phyloP scores from a whole-genome alignment of 1,284 basidiomycete species.

The Amylostereum areolatum region DNA sequence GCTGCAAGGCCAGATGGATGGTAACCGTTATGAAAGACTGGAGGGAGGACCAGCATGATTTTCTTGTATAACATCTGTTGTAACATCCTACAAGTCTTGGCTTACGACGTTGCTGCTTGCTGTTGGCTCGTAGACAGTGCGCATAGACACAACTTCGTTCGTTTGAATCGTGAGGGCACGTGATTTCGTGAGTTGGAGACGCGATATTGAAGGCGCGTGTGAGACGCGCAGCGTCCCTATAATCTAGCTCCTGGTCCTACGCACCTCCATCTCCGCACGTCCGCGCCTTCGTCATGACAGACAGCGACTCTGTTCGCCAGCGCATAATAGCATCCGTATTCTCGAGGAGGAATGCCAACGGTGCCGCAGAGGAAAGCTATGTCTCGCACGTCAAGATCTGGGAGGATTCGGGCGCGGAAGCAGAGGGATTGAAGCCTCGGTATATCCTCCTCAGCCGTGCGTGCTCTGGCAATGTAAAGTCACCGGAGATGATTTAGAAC shows the following conservation, averaged over 20 bases:
- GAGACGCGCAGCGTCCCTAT: no score
- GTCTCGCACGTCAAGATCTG: slow-evolving; percentile 86
- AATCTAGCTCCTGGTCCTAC: no score
- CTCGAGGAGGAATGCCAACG: slow-evolving; percentile 57
- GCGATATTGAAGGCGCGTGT: no score
- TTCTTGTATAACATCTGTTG: no score
- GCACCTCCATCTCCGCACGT: neutral
- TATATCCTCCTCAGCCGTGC: slow-evolving; percentile 84
- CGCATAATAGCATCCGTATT: slow-evolving; percentile 84
- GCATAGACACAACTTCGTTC: no score
- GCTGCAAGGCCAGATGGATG: slow-evolving; percentile 9
- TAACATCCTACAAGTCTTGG: no score
- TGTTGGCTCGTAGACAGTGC: no score
- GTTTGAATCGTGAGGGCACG: no score
- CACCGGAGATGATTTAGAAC: slow-evolving; percentile 10
- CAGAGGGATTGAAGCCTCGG: slow-evolving; percentile 69
- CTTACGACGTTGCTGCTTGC: no score
- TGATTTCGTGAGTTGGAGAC: no score
- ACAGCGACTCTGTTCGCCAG: slow-evolving; percentile 46
- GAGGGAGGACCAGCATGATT: neutral
- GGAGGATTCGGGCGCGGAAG: slow-evolving; percentile 69
- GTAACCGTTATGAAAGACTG: slow-evolving; percentile 22
- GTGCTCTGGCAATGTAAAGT: slow-evolving; percentile 27
- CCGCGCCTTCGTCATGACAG: slow-evolving; percentile 38
- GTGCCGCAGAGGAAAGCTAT: slow-evolving; percentile 69